Base-by-base conservation (phyloP, 2,329 filamentous ascomycete species). In the Xylaria multiplex region DNA sequence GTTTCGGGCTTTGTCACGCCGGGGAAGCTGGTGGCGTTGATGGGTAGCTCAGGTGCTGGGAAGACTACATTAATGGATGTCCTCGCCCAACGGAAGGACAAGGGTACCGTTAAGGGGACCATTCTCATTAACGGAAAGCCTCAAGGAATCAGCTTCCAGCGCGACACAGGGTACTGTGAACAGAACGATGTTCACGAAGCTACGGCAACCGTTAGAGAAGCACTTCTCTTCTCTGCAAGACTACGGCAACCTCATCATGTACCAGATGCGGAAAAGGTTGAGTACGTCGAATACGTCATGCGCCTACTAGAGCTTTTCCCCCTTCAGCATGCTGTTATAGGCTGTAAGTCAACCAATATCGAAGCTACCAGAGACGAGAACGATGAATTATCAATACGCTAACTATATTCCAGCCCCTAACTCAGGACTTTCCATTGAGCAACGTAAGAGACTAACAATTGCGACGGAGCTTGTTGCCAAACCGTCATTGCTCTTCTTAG, bases 1-100 rank as follows among this genome's bases (percentile, higher is more conserved):
- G 90, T 95, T 0, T 89, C 94, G 72, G 92, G 92, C n/a, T 95
- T 90, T 83, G 91, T 96, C 49, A 91, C 92, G 67, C 92, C 93
- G 1, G 92, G 92, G 37, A 93, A 91, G 59, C 79, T 94, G 56
- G 94, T 91, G 9, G 92, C 91, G 8, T 83, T 94, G 0, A 95
- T 95, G 92, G 90, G 83, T 42, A 81, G 83, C 24, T 84, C 82
- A 4, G 74, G 74, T 11, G 73, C 74, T 48, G 81, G 79, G 75
- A 77, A 72, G 71, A 72, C 69, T 3, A 73, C 64, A 0, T 37
- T 72, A 30, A 52, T 77, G 46, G 73, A 78, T 64, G 64, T 58
- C 1, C 55, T 71, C 32, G 59, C 65, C 76, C 79, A 81, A 52
- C 40, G 92, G 92, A 57, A 93, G 94, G 77, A 94, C 1, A 91